Percentiles rank a stretch among this genome's conserved stretches.
Evolutionary conservation across 768 basidiomycete genomes (phyloP).

Genomic region (Russula griseocarnosa): DNA sequence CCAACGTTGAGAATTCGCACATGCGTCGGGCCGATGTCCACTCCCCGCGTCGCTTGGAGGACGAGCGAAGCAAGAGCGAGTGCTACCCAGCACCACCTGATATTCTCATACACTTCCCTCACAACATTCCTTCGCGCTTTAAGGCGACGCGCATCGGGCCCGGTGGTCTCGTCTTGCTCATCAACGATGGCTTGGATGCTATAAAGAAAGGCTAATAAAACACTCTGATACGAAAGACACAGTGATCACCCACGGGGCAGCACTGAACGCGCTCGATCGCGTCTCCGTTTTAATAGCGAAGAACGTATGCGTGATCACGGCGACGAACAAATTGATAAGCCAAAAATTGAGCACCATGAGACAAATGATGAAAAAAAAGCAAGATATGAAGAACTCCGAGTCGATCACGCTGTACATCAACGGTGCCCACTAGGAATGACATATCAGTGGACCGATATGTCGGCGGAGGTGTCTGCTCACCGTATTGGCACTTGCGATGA

Average conservation of each 20-base stretch:
- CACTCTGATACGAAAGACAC: not conserved
- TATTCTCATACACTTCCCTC: slow-evolving; percentile 54
- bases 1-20: slow-evolving; percentile 51
- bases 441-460: slow-evolving; percentile 16
- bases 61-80: slow-evolving; percentile 68
- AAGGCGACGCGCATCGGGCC: slow-evolving; percentile 42
- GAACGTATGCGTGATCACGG: slow-evolving; percentile 94
- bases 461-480: slow-evolving; percentile 42
- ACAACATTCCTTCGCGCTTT: slow-evolving; percentile 44
- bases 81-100: slow-evolving; percentile 69
- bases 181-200: slow-evolving; percentile 45
- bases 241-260: slow-evolving; percentile 54
- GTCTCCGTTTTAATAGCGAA: slow-evolving; percentile 83
- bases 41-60: slow-evolving; percentile 65
- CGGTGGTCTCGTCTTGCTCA: slow-evolving; percentile 52
- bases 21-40: slow-evolving; percentile 47
- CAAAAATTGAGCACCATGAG: slow-evolving; percentile 89
- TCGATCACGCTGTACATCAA: slow-evolving; percentile 89
- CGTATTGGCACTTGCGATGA: slow-evolving; percentile 75
- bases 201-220: slow-evolving; percentile 5
- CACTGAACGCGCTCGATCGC: slow-evolving; percentile 88
- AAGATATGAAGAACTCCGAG: slow-evolving; percentile 84
- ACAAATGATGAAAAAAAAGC: slow-evolving; percentile 80
- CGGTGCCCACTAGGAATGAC: slow-evolving; percentile 56
- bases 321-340: slow-evolving; percentile 90